Evolutionary conservation across 768 basidiomycete genomes (phyloP).

Genomic region (Leccinum ochraceum): DNA sequence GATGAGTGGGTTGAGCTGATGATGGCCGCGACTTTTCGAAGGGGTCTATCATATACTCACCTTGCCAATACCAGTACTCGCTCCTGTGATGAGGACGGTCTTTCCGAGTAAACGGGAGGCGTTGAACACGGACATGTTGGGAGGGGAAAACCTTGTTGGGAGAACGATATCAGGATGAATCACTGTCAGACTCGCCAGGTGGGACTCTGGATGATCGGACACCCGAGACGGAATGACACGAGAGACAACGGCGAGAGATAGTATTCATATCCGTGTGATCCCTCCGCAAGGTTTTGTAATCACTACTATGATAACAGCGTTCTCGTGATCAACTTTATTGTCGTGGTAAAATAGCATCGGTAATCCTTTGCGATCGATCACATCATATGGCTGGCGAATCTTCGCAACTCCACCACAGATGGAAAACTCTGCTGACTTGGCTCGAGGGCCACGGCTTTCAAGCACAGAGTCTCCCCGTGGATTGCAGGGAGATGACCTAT

Average conservation of each 20-base stretch:
- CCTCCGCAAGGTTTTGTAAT: background rate
- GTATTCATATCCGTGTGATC: conserved; percentile 8
- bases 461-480: conserved; percentile 45
- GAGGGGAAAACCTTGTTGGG: background rate
- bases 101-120: conserved; percentile 78
- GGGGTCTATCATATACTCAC: conserved; percentile 44
- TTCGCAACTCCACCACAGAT: conserved; percentile 28
- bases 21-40: background rate
- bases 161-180: background rate
- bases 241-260: background rate
- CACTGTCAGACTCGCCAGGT: background rate
- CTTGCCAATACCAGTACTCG: conserved; percentile 88
- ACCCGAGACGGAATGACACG: conserved; percentile 3
- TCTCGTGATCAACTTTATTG: background rate
- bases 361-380: background rate
- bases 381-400: conserved; percentile 12
- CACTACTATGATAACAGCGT: background rate
- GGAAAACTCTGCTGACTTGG: conserved; percentile 56
- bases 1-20: conserved; percentile 3
- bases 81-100: conserved; percentile 87
- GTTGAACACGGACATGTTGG: conserved; percentile 77
- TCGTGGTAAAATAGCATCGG: background rate
- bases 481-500: conserved; percentile 48
- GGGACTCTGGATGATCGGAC: background rate
- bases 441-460: conserved; percentile 49